These are phyloP conservation scores for Periconia sp. DNA, from an alignment of 2,329 filamentous ascomycete genomes.

Conservation along the genomic window DNA sequence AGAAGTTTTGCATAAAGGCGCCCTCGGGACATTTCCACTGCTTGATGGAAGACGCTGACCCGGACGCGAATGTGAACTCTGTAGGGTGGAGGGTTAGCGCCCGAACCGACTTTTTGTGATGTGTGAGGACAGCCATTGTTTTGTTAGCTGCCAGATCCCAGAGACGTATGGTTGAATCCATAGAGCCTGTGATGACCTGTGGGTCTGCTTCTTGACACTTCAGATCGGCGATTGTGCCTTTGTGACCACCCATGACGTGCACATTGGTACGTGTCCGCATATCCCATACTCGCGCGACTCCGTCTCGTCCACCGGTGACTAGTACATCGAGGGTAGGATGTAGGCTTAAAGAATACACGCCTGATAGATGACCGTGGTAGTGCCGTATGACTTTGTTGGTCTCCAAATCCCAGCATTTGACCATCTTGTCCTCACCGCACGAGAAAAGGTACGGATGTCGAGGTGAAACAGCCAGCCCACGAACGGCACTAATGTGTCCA, in stretches of 20 bases:
- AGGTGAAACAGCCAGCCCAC: constrained; percentile 84
- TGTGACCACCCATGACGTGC: constrained; percentile 89
- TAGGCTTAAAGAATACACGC: constrained; percentile 90
- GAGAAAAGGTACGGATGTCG: constrained; percentile 96
- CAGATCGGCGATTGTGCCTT: constrained; percentile 83
- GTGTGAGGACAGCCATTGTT: constrained; percentile 91
- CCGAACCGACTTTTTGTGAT: constrained; percentile 97
- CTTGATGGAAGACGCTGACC: constrained; percentile 91
- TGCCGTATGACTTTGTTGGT: constrained; percentile 90
- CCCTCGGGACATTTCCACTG: constrained; percentile 99
- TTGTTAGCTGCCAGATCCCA: constrained; percentile 98
- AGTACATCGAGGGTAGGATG: constrained; percentile 94
- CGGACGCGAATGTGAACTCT: constrained; percentile 95
- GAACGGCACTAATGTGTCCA: constrained; percentile 33
- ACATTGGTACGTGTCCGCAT: constrained; percentile 89
- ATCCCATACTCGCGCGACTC: constrained; percentile 59
- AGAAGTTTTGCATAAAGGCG: constrained; percentile 98
- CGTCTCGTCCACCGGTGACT: constrained; percentile 91
- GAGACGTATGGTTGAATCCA: constrained; percentile 66
- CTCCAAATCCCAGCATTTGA: constrained; percentile 99
- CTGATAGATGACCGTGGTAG: constrained; percentile 95
- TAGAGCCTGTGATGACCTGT: constrained; percentile 89
- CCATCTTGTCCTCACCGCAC: constrained; percentile 99
- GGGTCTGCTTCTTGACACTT: constrained; percentile 95
- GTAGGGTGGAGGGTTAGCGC: constrained; percentile 80